Base-by-base conservation (phyloP, 208 protist genomes). In the Phytomonas sp. region DNA sequence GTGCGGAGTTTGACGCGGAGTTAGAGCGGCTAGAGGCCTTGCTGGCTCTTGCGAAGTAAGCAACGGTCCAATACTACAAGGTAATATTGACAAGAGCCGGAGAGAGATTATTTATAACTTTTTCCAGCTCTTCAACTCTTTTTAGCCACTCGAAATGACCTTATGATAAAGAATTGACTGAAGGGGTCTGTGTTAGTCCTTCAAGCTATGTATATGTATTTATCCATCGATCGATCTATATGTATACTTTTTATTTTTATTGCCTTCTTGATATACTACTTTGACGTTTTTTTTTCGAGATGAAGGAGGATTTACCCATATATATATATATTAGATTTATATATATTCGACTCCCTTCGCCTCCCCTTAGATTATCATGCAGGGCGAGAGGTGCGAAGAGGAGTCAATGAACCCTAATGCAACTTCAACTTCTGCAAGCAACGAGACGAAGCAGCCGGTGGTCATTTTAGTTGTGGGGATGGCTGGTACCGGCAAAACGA, bases 401-500 rank as follows among this genome's bases (percentile, higher is more conserved):
- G 60, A 63, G 13, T 20, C 40, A 51, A 51, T 51, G 40, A 51
- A 51, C 40, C 40, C 40, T 15, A 17, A 51, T 51, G 1, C 40
- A 4, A 17, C 40, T 20, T 51, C 40, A 4, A 51, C 13, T 20
- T 51, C 40, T 51, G 20, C 7, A 17, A 17, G 40, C 40, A 51
- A 51, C 13, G 40, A 17, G 40, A 17, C 7, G 40, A 51, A 51
- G 36, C 73, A 85, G 56, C 98, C 98, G 4, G 79, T 96, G 4
- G 93, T 98, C 9, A 88, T 96, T 26, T 90, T 99, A 31, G 84
- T 99, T 1, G 92, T 99, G n/a, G 98, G 98, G 46, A 99, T 99
- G 98, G 98, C 98, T 0, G 98, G 98, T 26, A 97, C 91, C 59
- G 98, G 98, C 11, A 99, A 99, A 77, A 99, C 98, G 8, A 99